Evolutionary conservation across 2,329 filamentous ascomycete species (phyloP).

Genomic region (Clarireedia homoeocarpa): DNA sequence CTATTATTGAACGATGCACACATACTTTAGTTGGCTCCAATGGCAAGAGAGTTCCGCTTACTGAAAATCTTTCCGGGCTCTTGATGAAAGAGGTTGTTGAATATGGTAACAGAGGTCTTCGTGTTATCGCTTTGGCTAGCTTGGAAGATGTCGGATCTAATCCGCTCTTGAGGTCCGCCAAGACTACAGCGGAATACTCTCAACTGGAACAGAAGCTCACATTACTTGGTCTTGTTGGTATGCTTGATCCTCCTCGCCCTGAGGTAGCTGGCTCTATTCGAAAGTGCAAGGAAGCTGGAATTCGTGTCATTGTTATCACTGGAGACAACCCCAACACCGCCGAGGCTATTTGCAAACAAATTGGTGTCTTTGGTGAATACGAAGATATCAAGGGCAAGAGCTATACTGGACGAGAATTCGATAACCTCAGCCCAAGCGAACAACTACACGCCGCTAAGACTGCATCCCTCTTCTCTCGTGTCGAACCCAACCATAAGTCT

Average conservation of each 20-base stretch:
- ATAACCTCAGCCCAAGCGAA: slow-evolving; percentile 69
- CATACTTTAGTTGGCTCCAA: slow-evolving; percentile 69
- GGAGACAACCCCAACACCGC: slow-evolving; percentile 97
- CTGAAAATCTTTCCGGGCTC: slow-evolving; percentile 58
- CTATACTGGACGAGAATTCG: slow-evolving; percentile 91
- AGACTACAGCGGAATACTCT: slow-evolving; percentile 75
- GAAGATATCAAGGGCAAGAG: slow-evolving; percentile 89
- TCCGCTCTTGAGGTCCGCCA: slow-evolving; percentile 64
- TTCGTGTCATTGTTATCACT: slow-evolving; percentile 95
- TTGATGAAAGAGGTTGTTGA: slow-evolving; percentile 75
- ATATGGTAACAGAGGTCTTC: slow-evolving; percentile 86
- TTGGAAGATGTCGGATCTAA: slow-evolving; percentile 67
- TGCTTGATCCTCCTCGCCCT: slow-evolving; percentile 92
- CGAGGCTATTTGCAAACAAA: slow-evolving; percentile 94
- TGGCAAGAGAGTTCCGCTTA: slow-evolving; percentile 69
- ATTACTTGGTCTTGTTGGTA: slow-evolving; percentile 84
- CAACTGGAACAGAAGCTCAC: slow-evolving; percentile 92
- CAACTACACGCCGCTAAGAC: slow-evolving; percentile 77
- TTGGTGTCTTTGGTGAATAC: slow-evolving; percentile 77
- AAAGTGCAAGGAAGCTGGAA: slow-evolving; percentile 87
- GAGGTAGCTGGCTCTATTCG: slow-evolving; percentile 81
- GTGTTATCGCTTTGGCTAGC: slow-evolving; percentile 87
- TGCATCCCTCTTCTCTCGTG: slow-evolving; percentile 90
- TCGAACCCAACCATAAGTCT: slow-evolving; percentile 95
- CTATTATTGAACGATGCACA: slow-evolving; percentile 86